Percentiles rank a stretch among this genome's conserved stretches.
Evolutionary conservation across 345 rosid species (phyloP).

Genomic region (Murraya koenigii): DNA sequence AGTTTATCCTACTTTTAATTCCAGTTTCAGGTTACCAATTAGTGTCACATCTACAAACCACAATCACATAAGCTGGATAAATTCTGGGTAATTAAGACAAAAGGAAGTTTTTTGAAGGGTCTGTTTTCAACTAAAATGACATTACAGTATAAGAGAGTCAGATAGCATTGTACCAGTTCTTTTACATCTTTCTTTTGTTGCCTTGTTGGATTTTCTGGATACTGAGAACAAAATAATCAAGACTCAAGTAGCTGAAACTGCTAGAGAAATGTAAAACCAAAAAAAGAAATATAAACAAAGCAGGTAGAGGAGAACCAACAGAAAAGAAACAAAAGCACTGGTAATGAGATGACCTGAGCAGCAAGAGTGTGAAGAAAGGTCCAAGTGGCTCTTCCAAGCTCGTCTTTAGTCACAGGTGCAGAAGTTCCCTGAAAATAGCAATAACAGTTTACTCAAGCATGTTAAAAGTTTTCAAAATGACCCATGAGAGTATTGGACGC

Average conservation of each 20-base stretch:
- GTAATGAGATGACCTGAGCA: conserved; percentile 63
- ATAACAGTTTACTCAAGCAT: conserved; percentile 3
- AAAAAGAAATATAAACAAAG: background rate
- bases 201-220: conserved; percentile 96
- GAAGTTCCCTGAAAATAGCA: conserved; percentile 39
- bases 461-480: background rate
- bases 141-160: background rate
- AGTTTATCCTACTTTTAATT: background rate
- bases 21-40: background rate
- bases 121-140: background rate
- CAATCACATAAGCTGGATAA: background rate
- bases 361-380: conserved; percentile 93
- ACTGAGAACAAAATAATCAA: conserved; percentile 40
- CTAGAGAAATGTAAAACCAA: background rate
- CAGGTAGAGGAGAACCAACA: background rate
- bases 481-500: conserved; percentile 8
- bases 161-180: conserved; percentile 62
- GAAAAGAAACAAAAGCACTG: background rate
- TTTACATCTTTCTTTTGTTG: conserved; percentile 90
- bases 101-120: background rate
- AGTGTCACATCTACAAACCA: background rate
- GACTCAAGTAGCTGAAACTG: background rate
- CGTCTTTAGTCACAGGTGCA: conserved; percentile 87
- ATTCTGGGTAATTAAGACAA: background rate
- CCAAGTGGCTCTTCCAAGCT: conserved; percentile 96